Base-by-base conservation (phyloP, 139 green algal species). In the Chlamydomonas sp. region DNA sequence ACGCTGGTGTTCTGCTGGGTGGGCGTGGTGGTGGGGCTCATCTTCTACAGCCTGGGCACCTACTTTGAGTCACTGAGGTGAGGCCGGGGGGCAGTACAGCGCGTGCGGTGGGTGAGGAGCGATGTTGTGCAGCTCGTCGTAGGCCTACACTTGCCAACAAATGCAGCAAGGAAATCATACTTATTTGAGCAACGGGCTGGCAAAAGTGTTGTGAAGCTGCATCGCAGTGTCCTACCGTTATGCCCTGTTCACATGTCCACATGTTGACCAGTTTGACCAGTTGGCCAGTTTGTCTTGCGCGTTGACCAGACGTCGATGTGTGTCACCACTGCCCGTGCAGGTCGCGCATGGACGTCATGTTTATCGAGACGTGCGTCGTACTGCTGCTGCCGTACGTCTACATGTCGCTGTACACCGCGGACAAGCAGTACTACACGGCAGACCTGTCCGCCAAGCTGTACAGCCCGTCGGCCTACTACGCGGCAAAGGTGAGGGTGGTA, bases 301-400 rank as follows among this genome's bases (percentile, higher is more conserved):
- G 31, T 49, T 49, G 31, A 49, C 31, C 31, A 49, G 31, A 49
- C 31, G 31, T 49, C 31, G 31, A 49, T 61, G 77, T 57, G 79
- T n/a, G 12, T 18, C 69, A 5, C 69, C 69, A 75, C 3, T 4
- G 59, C 7, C 63, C 9, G 6, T 63, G 49, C 86, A 90, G 86
- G 63, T 79, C 86, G 4, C 89, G 93, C 18, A 80, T 95, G 68
- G 94, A 95, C 84, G 80, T 95, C 18, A 89, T 95, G 77, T 96
- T 94, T 78, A 90, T 91, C 59, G 88, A 92, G 85, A 88, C 90
- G 6, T 80, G 92, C 57, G 92, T 95, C 72, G 91, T 94, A 66
- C 80, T 95, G 92, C 93, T 95, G 66, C 89, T 96, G 89, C 93
- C 93, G 57, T 96, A 94, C 87, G 89, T 93, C 31, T 95, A 91